Evolutionary conservation across 257 asterid species (phyloP).

Genomic region (Scutellaria barbata): DNA sequence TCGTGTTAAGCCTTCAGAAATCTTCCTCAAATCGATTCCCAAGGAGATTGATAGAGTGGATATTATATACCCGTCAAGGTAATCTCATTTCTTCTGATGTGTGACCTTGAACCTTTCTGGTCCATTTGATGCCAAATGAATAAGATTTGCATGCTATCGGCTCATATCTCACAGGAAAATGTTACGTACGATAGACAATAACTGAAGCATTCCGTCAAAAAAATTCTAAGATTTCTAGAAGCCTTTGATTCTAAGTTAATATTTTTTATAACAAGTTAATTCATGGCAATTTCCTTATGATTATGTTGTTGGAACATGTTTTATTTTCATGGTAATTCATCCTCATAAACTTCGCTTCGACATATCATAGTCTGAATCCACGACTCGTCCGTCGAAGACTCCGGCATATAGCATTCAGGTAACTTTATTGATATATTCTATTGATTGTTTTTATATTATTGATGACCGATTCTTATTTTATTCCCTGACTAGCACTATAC

Average conservation of each 20-base stretch:
- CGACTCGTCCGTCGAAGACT: constrained; percentile 89
- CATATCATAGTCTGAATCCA: constrained; percentile 71
- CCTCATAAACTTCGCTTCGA: constrained; percentile 18
- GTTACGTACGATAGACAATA: background rate
- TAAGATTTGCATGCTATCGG: background rate
- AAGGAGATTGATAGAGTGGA: constrained; percentile 72
- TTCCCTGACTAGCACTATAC: background rate
- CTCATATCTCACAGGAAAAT: background rate
- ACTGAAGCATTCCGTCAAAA: background rate
- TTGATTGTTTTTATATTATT: background rate
- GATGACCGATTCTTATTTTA: background rate
- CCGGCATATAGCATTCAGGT: constrained; percentile 90
- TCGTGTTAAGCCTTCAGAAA: constrained; percentile 89
- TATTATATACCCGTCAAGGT: constrained; percentile 83
- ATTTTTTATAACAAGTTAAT: no score
- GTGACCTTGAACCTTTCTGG: constrained; percentile 13
- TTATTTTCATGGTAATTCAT: constrained; percentile 16
- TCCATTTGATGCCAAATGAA: constrained; percentile 17
- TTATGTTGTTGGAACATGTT: constrained; percentile 1
- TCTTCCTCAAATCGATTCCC: constrained; percentile 87
- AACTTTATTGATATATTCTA: constrained; percentile 30
- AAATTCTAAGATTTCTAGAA: background rate
- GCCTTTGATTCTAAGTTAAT: constrained; percentile 5
- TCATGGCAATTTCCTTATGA: background rate
- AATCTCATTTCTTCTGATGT: constrained; percentile 15